Conservation (phyloP, 129 eudicot species). For the Pittosporum tobira region DNA sequence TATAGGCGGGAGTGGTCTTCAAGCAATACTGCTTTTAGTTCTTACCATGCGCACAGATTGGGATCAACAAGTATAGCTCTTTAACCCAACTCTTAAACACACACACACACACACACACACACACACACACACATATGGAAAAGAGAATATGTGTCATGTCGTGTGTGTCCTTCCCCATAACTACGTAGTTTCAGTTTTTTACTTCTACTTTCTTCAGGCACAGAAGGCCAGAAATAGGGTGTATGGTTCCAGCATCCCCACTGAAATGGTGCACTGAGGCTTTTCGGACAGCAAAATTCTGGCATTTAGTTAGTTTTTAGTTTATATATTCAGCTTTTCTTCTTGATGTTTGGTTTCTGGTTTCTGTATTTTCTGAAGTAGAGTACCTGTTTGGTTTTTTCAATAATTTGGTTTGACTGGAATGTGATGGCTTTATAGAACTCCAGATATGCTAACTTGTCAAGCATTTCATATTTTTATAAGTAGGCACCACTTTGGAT, state of each 20-base stretch:
- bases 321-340: too few species aligned
- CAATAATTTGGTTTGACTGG: too few species aligned
- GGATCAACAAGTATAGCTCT: constrained; percentile 22
- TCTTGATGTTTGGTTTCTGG: not conserved
- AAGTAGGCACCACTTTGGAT: too few species aligned
- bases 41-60: constrained; percentile 25
- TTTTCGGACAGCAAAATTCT: not conserved
- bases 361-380: not conserved
- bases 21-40: constrained; percentile 21
- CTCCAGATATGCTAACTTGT: too few species aligned
- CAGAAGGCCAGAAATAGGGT: constrained; percentile 21
- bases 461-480: too few species aligned
- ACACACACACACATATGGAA: too few species aligned
- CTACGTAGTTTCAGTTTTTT: not conserved
- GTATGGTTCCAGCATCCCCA: constrained; percentile 17
- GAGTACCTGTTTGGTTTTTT: not conserved
- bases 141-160: too few species aligned
- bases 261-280: constrained; percentile 2
- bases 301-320: too few species aligned
- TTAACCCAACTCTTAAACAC: too few species aligned
- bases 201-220: constrained; percentile 15
- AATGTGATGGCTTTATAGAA: too few species aligned
- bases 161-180: too few species aligned
- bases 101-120: too few species aligned
- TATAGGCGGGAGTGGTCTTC: constrained; percentile 32